Base-by-base conservation (phyloP, 805 yeast species). In the Candida khao-thaluensis region DNA sequence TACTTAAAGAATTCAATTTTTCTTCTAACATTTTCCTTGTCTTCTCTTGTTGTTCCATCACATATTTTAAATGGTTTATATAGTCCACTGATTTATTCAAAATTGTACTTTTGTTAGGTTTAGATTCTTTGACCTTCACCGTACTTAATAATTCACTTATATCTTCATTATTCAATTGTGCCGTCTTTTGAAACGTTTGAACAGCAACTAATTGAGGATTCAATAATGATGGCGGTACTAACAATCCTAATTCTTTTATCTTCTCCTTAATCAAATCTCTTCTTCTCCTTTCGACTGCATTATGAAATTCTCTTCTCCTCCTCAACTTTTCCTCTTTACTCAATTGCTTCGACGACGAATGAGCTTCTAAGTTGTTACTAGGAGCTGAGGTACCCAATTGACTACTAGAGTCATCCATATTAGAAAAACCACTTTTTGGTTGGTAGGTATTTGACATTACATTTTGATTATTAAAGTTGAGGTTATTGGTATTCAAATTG, bases 251-350 rank as follows among this genome's bases (percentile, higher is more conserved):
- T 51, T 87, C 95, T 56, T 84, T 83, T 45, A 90, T 89, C 52
- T 86, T 80, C 53, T 85, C 95, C 57, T 90, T 89, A 54, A 90
- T 90, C 50, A 87, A 71, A 59, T 91, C 98, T 46, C 98, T 73
- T 55, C 98, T 75, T 50, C 96, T 73, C 52, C 96, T 74, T 60
- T 90, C 98, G 4, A 90, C 97, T 1, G 95, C 96, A 56, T 90
- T 90, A 60, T 90, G 98, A 45, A 88, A 82, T 56, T 89, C 96
- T 43, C 95, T 68, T 46, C 96, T 74, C 46, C 95, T 73, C 44
- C 79, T 76, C 38, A 85, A 59, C 54, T 84, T 85, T 43, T 83
- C 88, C 38, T 84, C 95, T 52, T 78, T 79, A 3, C 75, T 60
- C 45, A 69, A 51, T 40, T 61, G 69, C 40, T 63, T 66, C 3